These are phyloP conservation scores for Litchi chinensis DNA, from an alignment of 345 rosid genomes.

Conservation along the genomic window DNA sequence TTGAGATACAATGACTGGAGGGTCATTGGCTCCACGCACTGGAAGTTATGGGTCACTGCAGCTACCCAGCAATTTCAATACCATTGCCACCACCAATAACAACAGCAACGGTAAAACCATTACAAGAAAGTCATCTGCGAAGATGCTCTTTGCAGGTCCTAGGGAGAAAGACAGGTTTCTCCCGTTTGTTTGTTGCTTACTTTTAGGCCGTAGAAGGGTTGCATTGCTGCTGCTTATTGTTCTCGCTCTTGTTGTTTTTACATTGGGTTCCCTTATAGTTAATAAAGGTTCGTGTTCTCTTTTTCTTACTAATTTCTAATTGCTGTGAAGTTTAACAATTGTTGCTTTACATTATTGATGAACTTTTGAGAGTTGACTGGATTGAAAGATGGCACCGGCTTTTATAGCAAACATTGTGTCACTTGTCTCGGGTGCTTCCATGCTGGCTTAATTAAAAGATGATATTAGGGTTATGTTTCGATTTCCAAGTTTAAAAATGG, in stretches of 20 bases:
- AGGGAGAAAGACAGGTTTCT: constrained; percentile 73
- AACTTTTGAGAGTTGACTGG: background rate
- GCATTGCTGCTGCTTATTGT: constrained; percentile 67
- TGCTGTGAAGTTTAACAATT: background rate
- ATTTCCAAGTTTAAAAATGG: background rate
- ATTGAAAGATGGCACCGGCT: background rate
- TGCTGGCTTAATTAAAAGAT: background rate
- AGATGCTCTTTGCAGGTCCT: constrained; percentile 51
- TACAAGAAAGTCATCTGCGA: constrained; percentile 39
- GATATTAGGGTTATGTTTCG: background rate
- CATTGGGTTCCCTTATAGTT: constrained; percentile 63
- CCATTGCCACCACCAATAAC: background rate
- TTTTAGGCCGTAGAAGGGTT: constrained; percentile 55
- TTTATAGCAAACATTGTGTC: background rate
- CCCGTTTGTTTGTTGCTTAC: constrained; percentile 57
- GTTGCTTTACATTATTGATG: background rate
- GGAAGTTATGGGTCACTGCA: constrained; percentile 70
- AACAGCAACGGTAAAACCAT: constrained; percentile 28
- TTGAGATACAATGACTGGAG: constrained; percentile 74
- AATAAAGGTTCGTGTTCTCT: constrained; percentile 57
- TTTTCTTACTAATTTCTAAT: background rate
- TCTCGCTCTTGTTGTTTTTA: constrained; percentile 71
- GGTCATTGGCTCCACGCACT: constrained; percentile 62
- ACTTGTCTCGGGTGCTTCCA: background rate
- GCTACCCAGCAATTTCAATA: constrained; percentile 12